Conservation (phyloP, 305 asterid species). For the Solanum aculeatissimum region DNA sequence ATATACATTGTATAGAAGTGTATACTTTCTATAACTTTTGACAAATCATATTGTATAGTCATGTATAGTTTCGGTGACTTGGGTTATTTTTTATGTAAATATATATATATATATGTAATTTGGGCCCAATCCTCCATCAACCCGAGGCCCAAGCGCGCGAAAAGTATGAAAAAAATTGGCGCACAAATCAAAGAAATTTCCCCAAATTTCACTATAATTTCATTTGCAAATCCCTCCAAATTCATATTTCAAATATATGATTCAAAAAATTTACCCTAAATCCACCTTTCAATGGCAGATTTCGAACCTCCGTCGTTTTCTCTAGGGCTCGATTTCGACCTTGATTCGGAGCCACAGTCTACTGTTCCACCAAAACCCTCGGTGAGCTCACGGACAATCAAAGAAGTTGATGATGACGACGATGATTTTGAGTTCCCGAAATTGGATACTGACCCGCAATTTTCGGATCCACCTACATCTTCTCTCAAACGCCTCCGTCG, state of each 20-base stretch:
- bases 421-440: slow-evolving; percentile 39
- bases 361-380: slow-evolving; percentile 9
- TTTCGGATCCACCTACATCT: slow-evolving; percentile 19
- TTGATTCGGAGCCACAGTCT: slow-evolving; percentile 31
- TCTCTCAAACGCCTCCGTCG: slow-evolving; percentile 57
- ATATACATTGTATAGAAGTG: too few relatives aligned
- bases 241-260: background rate
- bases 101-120: too few relatives aligned
- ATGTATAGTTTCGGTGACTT: too few relatives aligned
- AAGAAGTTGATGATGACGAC: slow-evolving; percentile 27
- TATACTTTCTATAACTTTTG: too few relatives aligned
- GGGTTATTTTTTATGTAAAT: too few relatives aligned
- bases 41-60: too few relatives aligned
- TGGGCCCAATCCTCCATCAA: background rate
- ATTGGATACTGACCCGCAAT: slow-evolving; percentile 15
- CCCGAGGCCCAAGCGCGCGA: background rate
- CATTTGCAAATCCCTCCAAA: background rate
- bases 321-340: slow-evolving; percentile 72
- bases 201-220: background rate
- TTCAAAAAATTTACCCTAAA: background rate
- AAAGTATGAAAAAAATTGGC: background rate
- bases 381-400: slow-evolving; percentile 10
- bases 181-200: background rate
- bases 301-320: slow-evolving; percentile 71
- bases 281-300: slow-evolving; percentile 30